phyloP scores from a whole-genome alignment of 768 basidiomycete species.

The Dentipellis fragilis region DNA sequence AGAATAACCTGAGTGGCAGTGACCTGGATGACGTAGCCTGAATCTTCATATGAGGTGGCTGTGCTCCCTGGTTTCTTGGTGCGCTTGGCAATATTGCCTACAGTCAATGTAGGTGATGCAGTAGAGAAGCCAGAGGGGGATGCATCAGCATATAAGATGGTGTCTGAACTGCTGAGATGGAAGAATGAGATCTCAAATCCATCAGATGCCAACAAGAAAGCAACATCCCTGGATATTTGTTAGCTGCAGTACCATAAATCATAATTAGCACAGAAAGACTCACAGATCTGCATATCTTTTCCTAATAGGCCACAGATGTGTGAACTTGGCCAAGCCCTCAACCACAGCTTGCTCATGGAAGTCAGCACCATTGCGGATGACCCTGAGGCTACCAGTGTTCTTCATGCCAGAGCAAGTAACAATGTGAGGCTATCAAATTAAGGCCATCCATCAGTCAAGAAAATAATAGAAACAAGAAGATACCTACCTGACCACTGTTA shows the following conservation, averaged over 20 bases:
- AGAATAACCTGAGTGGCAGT: slow-evolving; percentile 46
- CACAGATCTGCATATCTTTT: slow-evolving; percentile 38
- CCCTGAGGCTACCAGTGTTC: slow-evolving; percentile 65
- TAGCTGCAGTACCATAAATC: not conserved
- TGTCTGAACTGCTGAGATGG: slow-evolving; percentile 36
- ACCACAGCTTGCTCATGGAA: slow-evolving; percentile 55
- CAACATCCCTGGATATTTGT: slow-evolving; percentile 31
- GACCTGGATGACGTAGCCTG: slow-evolving; percentile 62
- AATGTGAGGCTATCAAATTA: slow-evolving; percentile 48
- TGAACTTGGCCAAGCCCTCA: slow-evolving; percentile 46
- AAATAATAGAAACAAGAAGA: slow-evolving; percentile 15
- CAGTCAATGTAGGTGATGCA: slow-evolving; percentile 48
- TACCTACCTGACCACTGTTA: slow-evolving; percentile 56
- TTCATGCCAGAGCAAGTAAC: slow-evolving; percentile 80
- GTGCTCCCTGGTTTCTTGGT: slow-evolving; percentile 9
- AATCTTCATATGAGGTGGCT: slow-evolving; percentile 28
- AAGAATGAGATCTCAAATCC: slow-evolving; percentile 45
- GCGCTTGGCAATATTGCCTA: slow-evolving; percentile 42
- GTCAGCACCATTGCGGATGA: slow-evolving; percentile 77
- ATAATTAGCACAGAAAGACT: slow-evolving; percentile 17
- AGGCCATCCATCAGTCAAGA: not conserved
- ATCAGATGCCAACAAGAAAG: slow-evolving; percentile 53
- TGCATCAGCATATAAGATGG: slow-evolving; percentile 29
- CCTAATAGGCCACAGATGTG: slow-evolving; percentile 53
- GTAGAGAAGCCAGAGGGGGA: slow-evolving; percentile 34